Conservation (phyloP, 2,329 filamentous ascomycete genomes). For the Talaromyces sp. region DNA sequence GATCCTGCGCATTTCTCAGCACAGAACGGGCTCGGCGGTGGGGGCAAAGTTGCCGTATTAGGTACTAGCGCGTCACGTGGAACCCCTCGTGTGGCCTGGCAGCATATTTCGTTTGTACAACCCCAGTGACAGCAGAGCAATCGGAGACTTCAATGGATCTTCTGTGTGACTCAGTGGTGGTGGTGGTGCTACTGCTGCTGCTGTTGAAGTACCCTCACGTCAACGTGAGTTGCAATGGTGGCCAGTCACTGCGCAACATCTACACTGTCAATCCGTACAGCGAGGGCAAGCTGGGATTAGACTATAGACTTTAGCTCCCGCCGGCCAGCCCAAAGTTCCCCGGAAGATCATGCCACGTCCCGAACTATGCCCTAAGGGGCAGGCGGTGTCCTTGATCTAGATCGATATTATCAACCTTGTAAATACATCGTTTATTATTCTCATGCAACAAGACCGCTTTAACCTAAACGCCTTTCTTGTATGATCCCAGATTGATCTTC, state of each 20-base stretch:
- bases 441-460: not conserved
- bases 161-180: not conserved
- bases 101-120: not conserved
- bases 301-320: slow-evolving; percentile 12
- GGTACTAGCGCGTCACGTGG: slow-evolving; percentile 28
- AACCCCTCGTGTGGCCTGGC: slow-evolving; percentile 15
- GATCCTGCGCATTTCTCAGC: slow-evolving; percentile 28
- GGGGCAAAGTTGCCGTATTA: slow-evolving; percentile 18
- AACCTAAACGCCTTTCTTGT: not conserved
- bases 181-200: too few relatives aligned
- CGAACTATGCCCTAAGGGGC: not conserved
- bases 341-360: slow-evolving; percentile 11
- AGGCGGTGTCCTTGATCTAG: not conserved
- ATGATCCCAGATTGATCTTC: not conserved
- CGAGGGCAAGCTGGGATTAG: not conserved
- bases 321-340: slow-evolving; percentile 9
- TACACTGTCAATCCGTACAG: not conserved
- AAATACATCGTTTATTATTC: not conserved
- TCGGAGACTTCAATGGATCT: not conserved
- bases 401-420: not conserved
- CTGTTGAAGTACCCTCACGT: too few relatives aligned
- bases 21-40: slow-evolving; percentile 20
- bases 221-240: not conserved
- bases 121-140: not conserved
- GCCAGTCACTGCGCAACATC: not conserved